Percentiles rank a stretch among this genome's conserved stretches.
Conservation (phyloP, 371 early-diverging fungal species). For the Coemansia sp. region DNA sequence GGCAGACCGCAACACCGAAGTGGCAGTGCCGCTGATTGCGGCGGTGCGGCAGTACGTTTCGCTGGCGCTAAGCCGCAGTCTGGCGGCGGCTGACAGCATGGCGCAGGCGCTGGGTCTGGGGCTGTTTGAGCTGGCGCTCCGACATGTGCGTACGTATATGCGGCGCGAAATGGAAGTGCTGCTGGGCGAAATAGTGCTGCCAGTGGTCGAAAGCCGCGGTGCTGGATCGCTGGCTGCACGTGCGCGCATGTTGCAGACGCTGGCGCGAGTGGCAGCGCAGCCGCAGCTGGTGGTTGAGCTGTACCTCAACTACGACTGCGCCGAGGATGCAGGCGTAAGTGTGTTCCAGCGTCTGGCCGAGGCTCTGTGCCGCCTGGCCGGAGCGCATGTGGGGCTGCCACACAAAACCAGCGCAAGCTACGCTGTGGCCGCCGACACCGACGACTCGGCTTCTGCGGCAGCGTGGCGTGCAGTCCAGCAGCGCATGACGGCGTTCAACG, state of each 20-base stretch:
- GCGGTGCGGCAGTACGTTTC: slow-evolving; percentile 84
- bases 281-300: slow-evolving; percentile 92
- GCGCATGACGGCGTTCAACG: slow-evolving; percentile 39
- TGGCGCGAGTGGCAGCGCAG: slow-evolving; percentile 66
- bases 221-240: slow-evolving; percentile 50
- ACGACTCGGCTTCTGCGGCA: slow-evolving; percentile 20
- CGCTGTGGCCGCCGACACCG: slow-evolving; percentile 25
- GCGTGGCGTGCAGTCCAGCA: slow-evolving; percentile 50
- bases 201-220: slow-evolving; percentile 68
- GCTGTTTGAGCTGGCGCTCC: slow-evolving; percentile 75
- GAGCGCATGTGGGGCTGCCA: slow-evolving; percentile 16
- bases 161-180: slow-evolving; percentile 74
- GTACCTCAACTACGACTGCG: slow-evolving; percentile 97
- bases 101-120: slow-evolving; percentile 82
- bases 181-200: slow-evolving; percentile 71
- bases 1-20: slow-evolving; percentile 23
- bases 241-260: slow-evolving; percentile 53
- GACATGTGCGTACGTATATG: slow-evolving; percentile 67
- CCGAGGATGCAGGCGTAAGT: slow-evolving; percentile 70
- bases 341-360: slow-evolving; percentile 77
- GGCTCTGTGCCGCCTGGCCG: slow-evolving; percentile 61
- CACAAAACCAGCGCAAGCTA: slow-evolving; percentile 24
- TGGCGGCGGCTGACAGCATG: slow-evolving; percentile 72
- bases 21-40: slow-evolving; percentile 65
- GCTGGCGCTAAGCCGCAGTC: slow-evolving; percentile 76